A percentile compares a stretch with the other conserved stretches of the same genome.
These are phyloP conservation scores for Septoria petroselini DNA, from an alignment of 2,329 filamentous ascomycete species.

Conservation along the genomic window DNA sequence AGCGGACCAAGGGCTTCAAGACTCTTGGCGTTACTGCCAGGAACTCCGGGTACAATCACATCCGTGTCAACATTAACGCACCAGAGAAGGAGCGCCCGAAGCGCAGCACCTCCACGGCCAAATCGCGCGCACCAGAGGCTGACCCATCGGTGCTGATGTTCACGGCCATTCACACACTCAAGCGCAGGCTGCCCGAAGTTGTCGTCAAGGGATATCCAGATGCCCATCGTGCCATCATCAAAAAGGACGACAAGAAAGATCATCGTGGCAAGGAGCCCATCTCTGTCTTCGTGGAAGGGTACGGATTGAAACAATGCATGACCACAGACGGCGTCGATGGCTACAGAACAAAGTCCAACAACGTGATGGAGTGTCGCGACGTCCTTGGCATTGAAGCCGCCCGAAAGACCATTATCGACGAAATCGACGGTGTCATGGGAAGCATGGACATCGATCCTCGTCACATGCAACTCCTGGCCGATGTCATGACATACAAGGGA, in stretches of 20 bases:
- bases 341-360: constrained; percentile 71
- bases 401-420: constrained; percentile 78
- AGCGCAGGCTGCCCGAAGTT: constrained; percentile 76
- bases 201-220: constrained; percentile 87
- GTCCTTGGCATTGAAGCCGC: constrained; percentile 95
- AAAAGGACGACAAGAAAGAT: constrained; percentile 66
- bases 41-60: constrained; percentile 39
- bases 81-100: constrained; percentile 41
- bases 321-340: constrained; percentile 88
- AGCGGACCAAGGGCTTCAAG: constrained; percentile 79
- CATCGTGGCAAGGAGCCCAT: constrained; percentile 59
- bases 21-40: constrained; percentile 37
- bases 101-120: constrained; percentile 42
- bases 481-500: constrained; percentile 99
- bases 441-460: constrained; percentile 95
- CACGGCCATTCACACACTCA: constrained; percentile 78
- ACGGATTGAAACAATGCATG: constrained; percentile 85
- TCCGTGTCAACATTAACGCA: constrained; percentile 67
- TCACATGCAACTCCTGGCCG: constrained; percentile 94
- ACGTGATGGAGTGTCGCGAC: constrained; percentile 81
- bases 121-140: constrained; percentile 35
- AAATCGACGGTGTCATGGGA: constrained; percentile 86
- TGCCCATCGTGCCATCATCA: constrained; percentile 81
- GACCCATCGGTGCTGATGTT: constrained; percentile 63
- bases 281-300: constrained; percentile 79